Base-by-base conservation (phyloP, 495 filamentous ascomycete species). In the Hypoxylon intermedium region DNA sequence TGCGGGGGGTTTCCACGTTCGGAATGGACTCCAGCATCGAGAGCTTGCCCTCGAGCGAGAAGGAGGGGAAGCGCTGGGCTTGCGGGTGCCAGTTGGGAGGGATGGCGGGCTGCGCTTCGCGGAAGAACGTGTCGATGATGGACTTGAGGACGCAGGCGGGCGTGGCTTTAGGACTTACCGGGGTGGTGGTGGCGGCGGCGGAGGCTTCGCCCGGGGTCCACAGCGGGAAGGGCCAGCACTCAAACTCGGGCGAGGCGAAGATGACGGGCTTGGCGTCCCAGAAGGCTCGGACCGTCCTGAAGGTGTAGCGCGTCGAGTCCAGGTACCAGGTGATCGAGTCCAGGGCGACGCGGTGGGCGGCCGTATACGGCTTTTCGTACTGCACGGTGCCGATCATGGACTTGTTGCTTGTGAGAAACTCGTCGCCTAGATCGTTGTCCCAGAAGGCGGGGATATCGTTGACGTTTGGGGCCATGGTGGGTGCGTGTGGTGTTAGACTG, bases 71-170 rank as follows among this genome's bases (percentile, higher is more conserved):
- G 4, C 9, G 0, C 11, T 3, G 0, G n/a, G n/a, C n/a, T 9
- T 9, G 1, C 58, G 42, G 54, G 9, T n/a, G 48, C 58, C 49
- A 60, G 15, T 9, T 52, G 18, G n/a, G 49, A 15, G 26, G 2
- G 15, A 54, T 16, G 11, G 36, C 9, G 2, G 47, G 34, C 4
- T 7, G 9, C 0, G 53, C 6, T n/a, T 44, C 34, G 1, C 28
- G 0, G 42, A 36, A 49, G 19, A 60, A 43, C 31, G 7, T 18
- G 13, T 4, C 20, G 9, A 48, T 1, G 24, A 26, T 26, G 24
- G 24, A 3, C 24, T 26, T 26, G 4, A 26, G 24, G 7, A 7
- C 24, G 7, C 24, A 3, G 24, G 24, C 7, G 3, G 24, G 24
- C 24, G 24, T 7, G 36, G 16, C 6, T 9, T 19, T 13, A 36